Conservation (phyloP, 371 early-diverging fungal genomes). For the Syncephalis plumigaleata region DNA sequence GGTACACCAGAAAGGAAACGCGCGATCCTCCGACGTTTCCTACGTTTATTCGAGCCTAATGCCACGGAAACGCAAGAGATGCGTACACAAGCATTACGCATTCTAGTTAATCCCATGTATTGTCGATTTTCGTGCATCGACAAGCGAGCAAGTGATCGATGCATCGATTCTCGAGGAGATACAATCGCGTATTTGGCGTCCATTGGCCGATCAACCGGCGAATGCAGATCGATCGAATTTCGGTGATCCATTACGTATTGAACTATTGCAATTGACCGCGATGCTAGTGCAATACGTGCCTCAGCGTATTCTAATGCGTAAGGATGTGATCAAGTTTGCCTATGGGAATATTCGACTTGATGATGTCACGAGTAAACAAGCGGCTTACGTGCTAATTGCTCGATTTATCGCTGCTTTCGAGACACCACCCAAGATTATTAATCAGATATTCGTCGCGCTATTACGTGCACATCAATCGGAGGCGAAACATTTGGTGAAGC, state of each 20-base stretch:
- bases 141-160: conserved; percentile 39
- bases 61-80: conserved; percentile 17
- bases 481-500: conserved; percentile 63
- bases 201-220: conserved; percentile 28
- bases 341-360: conserved; percentile 82
- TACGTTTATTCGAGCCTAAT: conserved; percentile 31
- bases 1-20: conserved; percentile 36
- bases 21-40: conserved; percentile 43
- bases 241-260: conserved; percentile 65
- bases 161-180: conserved; percentile 42
- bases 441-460: conserved; percentile 78
- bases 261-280: conserved; percentile 80
- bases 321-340: conserved; percentile 87
- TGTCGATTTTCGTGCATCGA: conserved; percentile 27
- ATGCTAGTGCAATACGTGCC: conserved; percentile 75
- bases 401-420: conserved; percentile 84
- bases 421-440: conserved; percentile 80
- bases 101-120: conserved; percentile 62
- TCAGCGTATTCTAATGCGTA: conserved; percentile 48
- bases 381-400: conserved; percentile 83
- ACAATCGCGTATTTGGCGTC: conserved; percentile 52
- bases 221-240: conserved; percentile 23
- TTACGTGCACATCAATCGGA: conserved; percentile 78
- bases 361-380: conserved; percentile 85
- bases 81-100: conserved; percentile 47